These are phyloP conservation scores for Pichia sp. DNA, from an alignment of 1,139 yeast genomes.

Conservation along the genomic window DNA sequence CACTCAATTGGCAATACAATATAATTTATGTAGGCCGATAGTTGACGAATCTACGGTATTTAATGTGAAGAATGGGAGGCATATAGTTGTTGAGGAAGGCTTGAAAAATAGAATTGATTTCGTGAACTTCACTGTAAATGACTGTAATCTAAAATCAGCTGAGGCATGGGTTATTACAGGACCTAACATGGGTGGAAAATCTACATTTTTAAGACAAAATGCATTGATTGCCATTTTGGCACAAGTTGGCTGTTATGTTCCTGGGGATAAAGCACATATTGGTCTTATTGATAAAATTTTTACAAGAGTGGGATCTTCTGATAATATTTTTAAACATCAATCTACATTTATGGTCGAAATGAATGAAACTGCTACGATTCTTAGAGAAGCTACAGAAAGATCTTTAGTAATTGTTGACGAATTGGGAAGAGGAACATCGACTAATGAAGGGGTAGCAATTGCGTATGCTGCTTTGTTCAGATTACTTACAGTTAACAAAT, in stretches of 20 bases:
- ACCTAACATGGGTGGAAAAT: conserved; percentile 98
- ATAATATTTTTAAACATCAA: conserved; percentile 77
- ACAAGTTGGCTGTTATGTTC: conserved; percentile 86
- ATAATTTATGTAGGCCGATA: conserved; percentile 59
- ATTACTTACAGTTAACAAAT: conserved; percentile 49
- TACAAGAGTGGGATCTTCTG: conserved; percentile 88
- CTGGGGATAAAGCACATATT: conserved; percentile 64
- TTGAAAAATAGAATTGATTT: conserved; percentile 39
- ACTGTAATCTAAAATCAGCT: conserved; percentile 41
- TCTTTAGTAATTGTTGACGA: conserved; percentile 91
- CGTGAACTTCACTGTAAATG: conserved; percentile 58
- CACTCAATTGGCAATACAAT: conserved; percentile 62
- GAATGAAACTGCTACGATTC: conserved; percentile 85
- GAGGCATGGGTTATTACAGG: conserved; percentile 77
- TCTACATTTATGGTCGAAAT: conserved; percentile 97
- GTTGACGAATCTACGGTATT: conserved; percentile 44
- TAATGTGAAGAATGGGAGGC: conserved; percentile 62
- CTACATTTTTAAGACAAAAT: conserved; percentile 82
- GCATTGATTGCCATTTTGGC: conserved; percentile 81
- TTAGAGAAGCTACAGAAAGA: conserved; percentile 64
- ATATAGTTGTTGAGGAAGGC: conserved; percentile 83
- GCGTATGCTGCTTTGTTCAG: conserved; percentile 76
- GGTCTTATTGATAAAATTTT: conserved; percentile 84
- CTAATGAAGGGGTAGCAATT: conserved; percentile 81
- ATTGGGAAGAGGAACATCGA: conserved; percentile 94